These are phyloP conservation scores for Russula sp. DNA, from an alignment of 768 basidiomycete genomes.

Conservation along the genomic window DNA sequence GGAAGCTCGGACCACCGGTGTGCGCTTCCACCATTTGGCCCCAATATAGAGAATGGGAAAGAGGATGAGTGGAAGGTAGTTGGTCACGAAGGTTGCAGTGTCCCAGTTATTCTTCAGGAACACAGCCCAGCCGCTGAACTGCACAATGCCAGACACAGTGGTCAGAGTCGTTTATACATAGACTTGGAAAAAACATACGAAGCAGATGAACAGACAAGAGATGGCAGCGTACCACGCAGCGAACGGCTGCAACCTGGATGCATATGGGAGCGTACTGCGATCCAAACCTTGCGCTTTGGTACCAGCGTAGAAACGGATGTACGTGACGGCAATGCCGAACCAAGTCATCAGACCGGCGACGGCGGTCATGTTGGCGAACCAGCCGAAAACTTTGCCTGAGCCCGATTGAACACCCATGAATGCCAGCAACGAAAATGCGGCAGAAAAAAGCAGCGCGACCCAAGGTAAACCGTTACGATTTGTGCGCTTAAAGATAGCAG, in stretches of 20 bases:
- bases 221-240: conserved; percentile 50
- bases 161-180: too few species aligned
- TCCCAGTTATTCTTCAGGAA: conserved; percentile 50
- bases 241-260: conserved; percentile 58
- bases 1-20: conserved; percentile 38
- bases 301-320: conserved; percentile 76
- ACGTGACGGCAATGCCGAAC: conserved; percentile 41
- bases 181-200: conserved; percentile 39
- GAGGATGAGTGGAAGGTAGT: conserved; percentile 58
- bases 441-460: conserved; percentile 59
- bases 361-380: conserved; percentile 61
- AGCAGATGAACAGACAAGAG: conserved; percentile 41
- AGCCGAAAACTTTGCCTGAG: conserved; percentile 68
- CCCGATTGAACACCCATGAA: conserved; percentile 71
- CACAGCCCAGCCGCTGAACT: conserved; percentile 45
- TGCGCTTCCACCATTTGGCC: conserved; percentile 48
- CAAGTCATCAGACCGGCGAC: conserved; percentile 42
- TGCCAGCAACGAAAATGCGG: conserved; percentile 60
- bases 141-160: not conserved
- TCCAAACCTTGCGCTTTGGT: conserved; percentile 73
- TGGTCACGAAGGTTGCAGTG: conserved; percentile 69
- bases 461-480: conserved; percentile 70
- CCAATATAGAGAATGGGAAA: conserved; percentile 71
- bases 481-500: conserved; percentile 65
- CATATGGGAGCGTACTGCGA: conserved; percentile 63